Evolutionary conservation across 805 yeast species (phyloP).

Genomic region (Kodamaea fukazawae): DNA sequence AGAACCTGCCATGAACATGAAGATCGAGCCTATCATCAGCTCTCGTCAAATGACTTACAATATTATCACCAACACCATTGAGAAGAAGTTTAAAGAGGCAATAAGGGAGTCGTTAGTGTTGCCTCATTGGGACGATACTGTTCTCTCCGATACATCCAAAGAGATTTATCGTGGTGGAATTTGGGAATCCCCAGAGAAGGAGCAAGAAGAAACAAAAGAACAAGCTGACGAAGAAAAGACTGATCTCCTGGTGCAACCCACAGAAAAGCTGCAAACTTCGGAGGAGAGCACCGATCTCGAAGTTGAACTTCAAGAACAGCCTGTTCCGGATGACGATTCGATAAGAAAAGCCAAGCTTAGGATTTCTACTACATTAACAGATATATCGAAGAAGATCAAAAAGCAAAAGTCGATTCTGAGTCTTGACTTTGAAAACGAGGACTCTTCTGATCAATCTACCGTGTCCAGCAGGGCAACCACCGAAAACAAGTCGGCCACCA

Average conservation of each 20-base stretch:
- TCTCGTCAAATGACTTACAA: slow-evolving; percentile 76
- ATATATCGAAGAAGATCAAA: background rate
- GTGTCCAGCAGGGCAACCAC: background rate
- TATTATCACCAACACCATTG: slow-evolving; percentile 76
- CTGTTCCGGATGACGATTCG: too few relatives aligned
- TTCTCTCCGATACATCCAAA: slow-evolving; percentile 59
- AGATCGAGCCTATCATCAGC: slow-evolving; percentile 88
- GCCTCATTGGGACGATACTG: slow-evolving; percentile 88
- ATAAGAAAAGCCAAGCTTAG: too few relatives aligned
- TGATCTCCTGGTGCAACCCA: too few relatives aligned
- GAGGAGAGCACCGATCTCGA: too few relatives aligned
- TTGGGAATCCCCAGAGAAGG: slow-evolving; percentile 58
- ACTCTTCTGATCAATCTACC: background rate
- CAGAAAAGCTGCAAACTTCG: too few relatives aligned
- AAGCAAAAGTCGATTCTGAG: slow-evolving; percentile 8
- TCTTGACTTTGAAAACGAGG: slow-evolving; percentile 8
- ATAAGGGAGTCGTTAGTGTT: slow-evolving; percentile 74
- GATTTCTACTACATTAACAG: background rate
- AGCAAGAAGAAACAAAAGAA: slow-evolving; percentile 2
- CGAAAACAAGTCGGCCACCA: slow-evolving; percentile 12
- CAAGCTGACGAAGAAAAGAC: background rate
- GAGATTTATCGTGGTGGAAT: slow-evolving; percentile 90
- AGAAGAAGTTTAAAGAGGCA: slow-evolving; percentile 73
- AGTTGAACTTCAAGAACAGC: too few relatives aligned
- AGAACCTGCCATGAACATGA: slow-evolving; percentile 73